Conservation (phyloP, 2,329 filamentous ascomycete species). For the Penicillium verrucosum region DNA sequence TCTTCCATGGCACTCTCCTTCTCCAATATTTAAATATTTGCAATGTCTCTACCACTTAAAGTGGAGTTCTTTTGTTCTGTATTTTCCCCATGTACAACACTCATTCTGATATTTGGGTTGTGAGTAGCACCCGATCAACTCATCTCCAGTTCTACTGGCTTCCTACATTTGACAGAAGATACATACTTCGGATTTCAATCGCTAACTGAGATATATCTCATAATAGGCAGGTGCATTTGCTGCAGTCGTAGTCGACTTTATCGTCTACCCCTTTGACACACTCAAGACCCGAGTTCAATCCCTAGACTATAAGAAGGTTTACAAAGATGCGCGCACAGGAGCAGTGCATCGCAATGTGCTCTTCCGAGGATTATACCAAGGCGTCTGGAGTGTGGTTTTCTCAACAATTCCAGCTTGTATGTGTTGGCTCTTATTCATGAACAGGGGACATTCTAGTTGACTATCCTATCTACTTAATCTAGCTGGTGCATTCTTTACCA, state of each 20-base stretch:
- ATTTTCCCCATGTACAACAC: conserved; percentile 45
- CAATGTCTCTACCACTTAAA: neutral
- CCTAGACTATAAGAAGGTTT: conserved; percentile 67
- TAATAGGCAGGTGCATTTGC: conserved; percentile 75
- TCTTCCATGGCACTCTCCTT: neutral
- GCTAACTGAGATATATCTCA: neutral
- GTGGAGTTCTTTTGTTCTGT: neutral
- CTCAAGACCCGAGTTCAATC: conserved; percentile 84
- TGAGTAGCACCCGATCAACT: conserved; percentile 34
- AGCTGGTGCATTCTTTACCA: conserved; percentile 87
- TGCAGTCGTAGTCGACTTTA: conserved; percentile 78
- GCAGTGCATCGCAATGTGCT: conserved; percentile 54
- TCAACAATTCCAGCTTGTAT: conserved; percentile 83
- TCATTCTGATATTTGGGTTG: conserved; percentile 57
- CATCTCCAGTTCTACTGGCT: neutral
- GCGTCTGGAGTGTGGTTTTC: conserved; percentile 77
- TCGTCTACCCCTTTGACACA: conserved; percentile 86
- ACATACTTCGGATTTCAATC: neutral
- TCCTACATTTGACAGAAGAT: too few species aligned
- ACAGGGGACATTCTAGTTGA: neutral
- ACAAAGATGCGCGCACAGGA: conserved; percentile 56
- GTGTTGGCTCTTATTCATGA: neutral
- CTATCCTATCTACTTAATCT: neutral
- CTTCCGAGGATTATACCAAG: conserved; percentile 78
- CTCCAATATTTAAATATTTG: neutral